phyloP scores from a whole-genome alignment of 352 stramenopile species.

The Plasmopara viticola region DNA sequence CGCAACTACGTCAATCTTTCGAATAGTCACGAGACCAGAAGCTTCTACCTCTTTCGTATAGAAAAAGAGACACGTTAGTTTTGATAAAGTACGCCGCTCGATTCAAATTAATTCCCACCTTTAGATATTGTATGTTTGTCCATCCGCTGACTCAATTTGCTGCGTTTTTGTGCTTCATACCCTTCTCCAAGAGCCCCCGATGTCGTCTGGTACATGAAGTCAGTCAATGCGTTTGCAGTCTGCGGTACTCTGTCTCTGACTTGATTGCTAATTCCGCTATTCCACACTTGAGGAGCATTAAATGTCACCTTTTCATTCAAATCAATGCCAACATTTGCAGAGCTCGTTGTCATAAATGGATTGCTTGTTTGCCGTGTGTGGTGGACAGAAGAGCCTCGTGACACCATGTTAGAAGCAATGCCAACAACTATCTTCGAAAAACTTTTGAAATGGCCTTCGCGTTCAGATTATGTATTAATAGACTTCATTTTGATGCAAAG shows the following conservation, averaged over 20 bases:
- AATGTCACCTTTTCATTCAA: conserved; percentile 60
- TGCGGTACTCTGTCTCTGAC: conserved; percentile 16
- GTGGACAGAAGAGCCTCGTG: conserved; percentile 64
- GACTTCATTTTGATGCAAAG: neutral
- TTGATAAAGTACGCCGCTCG: neutral
- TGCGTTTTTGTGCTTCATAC: conserved; percentile 33
- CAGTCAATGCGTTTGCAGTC: conserved; percentile 29
- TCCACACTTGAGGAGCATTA: conserved; percentile 40
- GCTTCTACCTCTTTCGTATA: conserved; percentile 41
- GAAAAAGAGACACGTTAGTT: conserved; percentile 3
- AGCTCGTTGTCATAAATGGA: conserved; percentile 84
- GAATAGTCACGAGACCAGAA: conserved; percentile 45
- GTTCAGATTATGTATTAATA: neutral
- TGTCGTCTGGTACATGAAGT: conserved; percentile 83
- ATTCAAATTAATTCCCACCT: conserved; percentile 25
- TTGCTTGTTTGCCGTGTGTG: conserved; percentile 64
- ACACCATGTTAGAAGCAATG: conserved; percentile 40
- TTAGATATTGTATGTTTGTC: conserved; percentile 60
- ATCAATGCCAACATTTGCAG: conserved; percentile 76
- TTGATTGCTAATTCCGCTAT: conserved; percentile 29
- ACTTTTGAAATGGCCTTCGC: no score
- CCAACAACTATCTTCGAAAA: no score
- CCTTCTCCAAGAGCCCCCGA: conserved; percentile 46
- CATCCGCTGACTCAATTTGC: conserved; percentile 67
- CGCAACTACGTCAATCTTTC: conserved; percentile 44